A percentile compares a stretch with the other conserved stretches of the same genome.
These are phyloP conservation scores for Aplosporella prunicola DNA, from an alignment of 2,329 filamentous ascomycete genomes.

Conservation along the genomic window DNA sequence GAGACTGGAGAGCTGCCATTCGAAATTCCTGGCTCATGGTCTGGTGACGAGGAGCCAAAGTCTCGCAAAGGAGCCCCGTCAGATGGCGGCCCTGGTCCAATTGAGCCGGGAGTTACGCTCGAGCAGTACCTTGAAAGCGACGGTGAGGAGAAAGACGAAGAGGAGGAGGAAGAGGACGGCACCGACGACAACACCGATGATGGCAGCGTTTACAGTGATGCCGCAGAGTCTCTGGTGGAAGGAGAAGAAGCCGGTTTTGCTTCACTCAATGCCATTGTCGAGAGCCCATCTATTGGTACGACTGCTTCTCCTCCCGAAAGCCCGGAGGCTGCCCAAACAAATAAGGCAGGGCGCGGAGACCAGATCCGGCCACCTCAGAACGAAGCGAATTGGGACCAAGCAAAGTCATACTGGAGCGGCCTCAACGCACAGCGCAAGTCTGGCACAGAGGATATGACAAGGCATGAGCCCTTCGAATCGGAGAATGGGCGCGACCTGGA, in stretches of 20 bases:
- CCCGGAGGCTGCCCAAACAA: background rate
- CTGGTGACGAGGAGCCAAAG: slow-evolving; percentile 22
- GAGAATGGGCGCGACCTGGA: slow-evolving; percentile 40
- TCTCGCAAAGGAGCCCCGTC: too few species aligned
- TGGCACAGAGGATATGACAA: background rate
- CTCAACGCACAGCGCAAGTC: slow-evolving; percentile 51
- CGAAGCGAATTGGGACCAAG: slow-evolving; percentile 54
- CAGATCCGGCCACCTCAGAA: background rate
- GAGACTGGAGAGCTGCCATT: slow-evolving; percentile 17
- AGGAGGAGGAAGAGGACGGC: slow-evolving; percentile 21
- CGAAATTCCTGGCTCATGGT: slow-evolving; percentile 22
- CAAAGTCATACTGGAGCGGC: slow-evolving; percentile 61
- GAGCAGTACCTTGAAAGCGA: slow-evolving; percentile 2
- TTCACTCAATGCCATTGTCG: slow-evolving; percentile 63
- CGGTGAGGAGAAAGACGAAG: slow-evolving; percentile 18
- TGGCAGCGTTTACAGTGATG: slow-evolving; percentile 62
- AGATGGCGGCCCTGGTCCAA: too few species aligned
- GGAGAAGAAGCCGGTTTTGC: slow-evolving; percentile 59
- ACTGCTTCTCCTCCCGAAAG: slow-evolving; percentile 7
- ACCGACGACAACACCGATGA: slow-evolving; percentile 37
- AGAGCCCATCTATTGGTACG: slow-evolving; percentile 40
- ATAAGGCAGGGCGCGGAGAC: too few species aligned
- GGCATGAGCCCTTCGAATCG: too few species aligned
- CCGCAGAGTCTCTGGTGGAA: slow-evolving; percentile 62
- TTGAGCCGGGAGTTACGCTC: too few species aligned